phyloP scores from a whole-genome alignment of 192 early-diverging fungal species.

The Gonapodya sp. region DNA sequence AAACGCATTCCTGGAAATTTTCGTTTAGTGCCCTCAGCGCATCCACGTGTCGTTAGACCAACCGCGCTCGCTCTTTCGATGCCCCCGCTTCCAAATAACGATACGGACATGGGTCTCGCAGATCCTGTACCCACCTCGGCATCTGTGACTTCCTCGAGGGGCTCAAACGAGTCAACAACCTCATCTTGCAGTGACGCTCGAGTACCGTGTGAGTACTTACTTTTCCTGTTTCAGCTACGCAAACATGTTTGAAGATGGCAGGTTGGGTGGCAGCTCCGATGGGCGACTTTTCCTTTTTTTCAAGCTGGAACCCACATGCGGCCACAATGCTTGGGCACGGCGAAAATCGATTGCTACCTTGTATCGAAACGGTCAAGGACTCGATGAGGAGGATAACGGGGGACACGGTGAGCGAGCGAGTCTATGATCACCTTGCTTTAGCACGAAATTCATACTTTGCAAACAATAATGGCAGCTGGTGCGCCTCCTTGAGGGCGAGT shows the following conservation, averaged over 20 bases:
- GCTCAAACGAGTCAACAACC: not conserved
- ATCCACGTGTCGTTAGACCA: too few species aligned
- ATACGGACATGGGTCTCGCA: not conserved
- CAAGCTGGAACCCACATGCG: not conserved
- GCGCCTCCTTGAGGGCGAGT: conserved; percentile 58
- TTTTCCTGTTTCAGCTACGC: too few species aligned
- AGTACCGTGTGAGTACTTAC: not conserved
- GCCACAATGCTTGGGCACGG: not conserved
- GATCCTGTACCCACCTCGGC: not conserved
- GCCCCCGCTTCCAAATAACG: too few species aligned
- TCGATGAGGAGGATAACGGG: conserved; percentile 51
- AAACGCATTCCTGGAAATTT: too few species aligned
- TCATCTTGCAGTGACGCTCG: not conserved
- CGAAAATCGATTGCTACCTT: not conserved
- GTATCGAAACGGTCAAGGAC: conserved; percentile 25
- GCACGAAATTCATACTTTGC: not conserved
- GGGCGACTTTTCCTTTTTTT: not conserved
- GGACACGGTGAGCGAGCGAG: conserved; percentile 41
- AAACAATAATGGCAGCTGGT: conserved; percentile 29
- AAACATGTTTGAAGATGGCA: too few species aligned
- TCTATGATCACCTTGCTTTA: too few species aligned
- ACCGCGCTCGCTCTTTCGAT: too few species aligned
- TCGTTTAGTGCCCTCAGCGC: too few species aligned
- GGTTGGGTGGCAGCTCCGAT: too few species aligned
- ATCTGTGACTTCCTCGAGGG: not conserved